A percentile compares a stretch with the other conserved stretches of the same genome.
phyloP scores from a whole-genome alignment of 1,139 yeast genomes.

The Candida sojae region DNA sequence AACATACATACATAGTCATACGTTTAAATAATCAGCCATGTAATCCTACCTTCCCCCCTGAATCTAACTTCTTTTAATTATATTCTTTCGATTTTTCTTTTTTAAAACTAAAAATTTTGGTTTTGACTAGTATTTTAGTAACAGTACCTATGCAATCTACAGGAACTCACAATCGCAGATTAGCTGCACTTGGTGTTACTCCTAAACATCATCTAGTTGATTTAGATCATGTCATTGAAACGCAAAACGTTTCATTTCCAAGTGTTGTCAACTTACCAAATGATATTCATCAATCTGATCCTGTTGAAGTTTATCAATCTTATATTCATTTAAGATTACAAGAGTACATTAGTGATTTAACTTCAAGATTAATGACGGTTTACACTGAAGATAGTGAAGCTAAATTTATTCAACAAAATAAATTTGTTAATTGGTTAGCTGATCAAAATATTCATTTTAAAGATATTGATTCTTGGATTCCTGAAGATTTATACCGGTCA shows the following conservation, averaged over 20 bases:
- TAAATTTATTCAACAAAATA: slow-evolving; percentile 1
- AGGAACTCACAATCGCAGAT: background rate
- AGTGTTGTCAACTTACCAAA: slow-evolving; percentile 1
- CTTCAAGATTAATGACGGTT: slow-evolving; percentile 3
- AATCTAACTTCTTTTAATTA: background rate
- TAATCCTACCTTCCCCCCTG: background rate
- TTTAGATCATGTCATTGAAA: slow-evolving; percentile 2
- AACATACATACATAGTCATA: background rate
- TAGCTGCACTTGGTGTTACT: background rate
- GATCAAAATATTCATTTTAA: background rate
- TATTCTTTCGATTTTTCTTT: background rate
- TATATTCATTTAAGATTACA: slow-evolving; percentile 3
- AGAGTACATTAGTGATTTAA: slow-evolving; percentile 2
- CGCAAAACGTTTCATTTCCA: slow-evolving; percentile 2
- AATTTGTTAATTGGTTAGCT: slow-evolving; percentile 4
- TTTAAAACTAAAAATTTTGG: background rate
- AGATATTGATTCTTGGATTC: slow-evolving; percentile 5
- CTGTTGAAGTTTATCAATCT: slow-evolving; percentile 2
- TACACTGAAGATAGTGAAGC: background rate
- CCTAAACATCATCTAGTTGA: slow-evolving; percentile 1
- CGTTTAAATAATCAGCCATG: background rate
- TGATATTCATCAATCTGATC: slow-evolving; percentile 1
- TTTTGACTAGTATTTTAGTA: background rate
- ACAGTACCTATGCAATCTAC: background rate
- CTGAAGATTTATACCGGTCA: background rate